Percentiles rank a stretch among this genome's conserved stretches.
Conservation (phyloP, 805 yeast genomes). For the Jamesozyma piceae region DNA sequence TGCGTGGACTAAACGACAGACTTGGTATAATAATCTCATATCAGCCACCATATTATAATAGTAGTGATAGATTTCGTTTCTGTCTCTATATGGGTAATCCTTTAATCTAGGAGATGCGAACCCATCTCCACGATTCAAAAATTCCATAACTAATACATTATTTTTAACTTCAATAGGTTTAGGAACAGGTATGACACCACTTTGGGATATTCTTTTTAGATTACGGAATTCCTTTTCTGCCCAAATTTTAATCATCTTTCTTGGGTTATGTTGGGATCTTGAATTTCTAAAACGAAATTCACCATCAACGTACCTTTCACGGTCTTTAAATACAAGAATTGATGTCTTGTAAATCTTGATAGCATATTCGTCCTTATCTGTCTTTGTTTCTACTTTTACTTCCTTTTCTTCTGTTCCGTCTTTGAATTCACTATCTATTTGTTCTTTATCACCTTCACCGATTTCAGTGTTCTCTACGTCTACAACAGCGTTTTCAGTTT, state of each 20-base stretch:
- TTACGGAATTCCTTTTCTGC: slow-evolving; percentile 96
- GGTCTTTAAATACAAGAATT: slow-evolving; percentile 89
- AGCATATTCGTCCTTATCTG: slow-evolving; percentile 50
- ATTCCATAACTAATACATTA: slow-evolving; percentile 93
- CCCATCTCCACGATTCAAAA: slow-evolving; percentile 62
- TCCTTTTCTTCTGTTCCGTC: background rate
- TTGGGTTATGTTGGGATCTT: slow-evolving; percentile 80
- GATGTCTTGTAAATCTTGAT: slow-evolving; percentile 94
- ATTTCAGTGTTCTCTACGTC: slow-evolving; percentile 1
- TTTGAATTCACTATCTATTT: background rate
- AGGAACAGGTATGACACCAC: slow-evolving; percentile 81
- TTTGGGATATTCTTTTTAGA: slow-evolving; percentile 64
- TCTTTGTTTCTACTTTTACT: background rate
- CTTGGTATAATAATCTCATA: slow-evolving; percentile 80
- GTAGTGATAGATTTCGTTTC: slow-evolving; percentile 53
- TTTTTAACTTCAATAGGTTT: slow-evolving; percentile 81
- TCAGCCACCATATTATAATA: slow-evolving; percentile 74
- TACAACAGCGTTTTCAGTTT: background rate
- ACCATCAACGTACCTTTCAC: slow-evolving; percentile 93
- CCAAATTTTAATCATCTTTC: slow-evolving; percentile 97
- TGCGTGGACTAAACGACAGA: slow-evolving; percentile 89
- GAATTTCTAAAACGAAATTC: slow-evolving; percentile 86
- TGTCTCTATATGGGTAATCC: slow-evolving; percentile 67
- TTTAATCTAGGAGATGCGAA: slow-evolving; percentile 85
- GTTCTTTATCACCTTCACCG: background rate